Percentiles rank a stretch among this genome's conserved stretches.
Evolutionary conservation across 2,329 filamentous ascomycete genomes (phyloP).

Genomic region (Ascomycota sp.): DNA sequence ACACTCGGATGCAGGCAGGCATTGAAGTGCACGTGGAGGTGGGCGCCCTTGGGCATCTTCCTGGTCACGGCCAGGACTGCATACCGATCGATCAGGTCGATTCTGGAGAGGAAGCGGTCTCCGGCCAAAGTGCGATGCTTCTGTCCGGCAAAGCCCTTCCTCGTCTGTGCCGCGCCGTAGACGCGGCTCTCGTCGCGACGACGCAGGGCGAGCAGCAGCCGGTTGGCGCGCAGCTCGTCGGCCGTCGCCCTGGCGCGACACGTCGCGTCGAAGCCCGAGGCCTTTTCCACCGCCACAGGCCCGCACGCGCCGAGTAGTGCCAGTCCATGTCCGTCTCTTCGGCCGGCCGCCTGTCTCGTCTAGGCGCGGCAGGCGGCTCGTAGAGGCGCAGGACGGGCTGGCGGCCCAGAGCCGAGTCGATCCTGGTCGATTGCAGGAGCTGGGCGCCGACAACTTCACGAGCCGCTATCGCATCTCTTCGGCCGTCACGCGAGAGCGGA

Average conservation of each 20-base stretch:
- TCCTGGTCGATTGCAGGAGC: no score
- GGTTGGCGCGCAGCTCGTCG: slow-evolving; percentile 17
- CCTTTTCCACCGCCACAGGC: slow-evolving; percentile 13
- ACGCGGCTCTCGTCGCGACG: slow-evolving; percentile 14
- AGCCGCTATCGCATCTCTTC: background rate
- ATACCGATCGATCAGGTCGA: slow-evolving; percentile 24
- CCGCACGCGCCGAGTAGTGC: no score
- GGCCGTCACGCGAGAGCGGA: background rate
- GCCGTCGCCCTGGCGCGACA: slow-evolving; percentile 12
- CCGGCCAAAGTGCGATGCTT: slow-evolving; percentile 23
- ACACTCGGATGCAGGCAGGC: slow-evolving; percentile 43
- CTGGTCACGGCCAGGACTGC: slow-evolving; percentile 39
- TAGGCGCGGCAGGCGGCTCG: no score
- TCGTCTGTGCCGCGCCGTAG: slow-evolving; percentile 13
- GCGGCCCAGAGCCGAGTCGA: no score
- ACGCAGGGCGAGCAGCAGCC: slow-evolving; percentile 18
- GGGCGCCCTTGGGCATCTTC: slow-evolving; percentile 47
- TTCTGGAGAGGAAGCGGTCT: slow-evolving; percentile 38
- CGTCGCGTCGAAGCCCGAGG: slow-evolving; percentile 19
- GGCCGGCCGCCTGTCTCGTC: no score
- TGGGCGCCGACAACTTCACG: slow-evolving; percentile 1
- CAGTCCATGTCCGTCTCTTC: background rate
- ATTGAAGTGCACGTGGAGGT: slow-evolving; percentile 63
- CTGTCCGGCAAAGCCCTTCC: slow-evolving; percentile 21
- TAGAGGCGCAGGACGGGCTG: no score